phyloP scores from a whole-genome alignment of 1,284 basidiomycete species.

The Irpex lacteus region DNA sequence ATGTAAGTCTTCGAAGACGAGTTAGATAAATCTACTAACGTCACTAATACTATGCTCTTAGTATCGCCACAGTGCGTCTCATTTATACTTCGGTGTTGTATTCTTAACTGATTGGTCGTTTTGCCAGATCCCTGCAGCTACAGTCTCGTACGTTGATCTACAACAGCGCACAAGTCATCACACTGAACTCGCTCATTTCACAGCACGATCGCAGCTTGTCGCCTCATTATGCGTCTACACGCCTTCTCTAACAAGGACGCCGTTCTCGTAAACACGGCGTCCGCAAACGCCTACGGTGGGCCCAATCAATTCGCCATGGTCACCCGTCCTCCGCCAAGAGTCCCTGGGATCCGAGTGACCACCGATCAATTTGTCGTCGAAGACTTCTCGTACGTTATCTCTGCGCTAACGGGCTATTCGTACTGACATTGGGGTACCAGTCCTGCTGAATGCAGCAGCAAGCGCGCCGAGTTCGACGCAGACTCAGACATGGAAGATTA shows the following conservation, averaged over 20 bases:
- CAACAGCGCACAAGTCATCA: background rate
- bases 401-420: background rate
- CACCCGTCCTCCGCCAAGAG: conserved; percentile 17
- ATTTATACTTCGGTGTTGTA: conserved; percentile 10
- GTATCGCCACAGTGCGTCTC: conserved; percentile 29
- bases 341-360: conserved; percentile 56
- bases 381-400: conserved; percentile 29
- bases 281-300: conserved; percentile 31
- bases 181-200: background rate
- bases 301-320: conserved; percentile 21
- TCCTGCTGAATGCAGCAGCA: background rate
- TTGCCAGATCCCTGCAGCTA: conserved; percentile 58
- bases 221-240: conserved; percentile 60
- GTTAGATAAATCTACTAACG: background rate
- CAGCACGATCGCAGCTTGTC: conserved; percentile 62
- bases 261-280: conserved; percentile 46
- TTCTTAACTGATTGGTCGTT: conserved; percentile 28
- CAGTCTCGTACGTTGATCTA: conserved; percentile 48
- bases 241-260: conserved; percentile 45
- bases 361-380: conserved; percentile 56
- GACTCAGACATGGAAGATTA: background rate
- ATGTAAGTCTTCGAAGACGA: conserved; percentile 40
- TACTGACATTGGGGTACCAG: background rate
- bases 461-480: background rate
- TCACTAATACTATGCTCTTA: conserved; percentile 5